Evolutionary conservation across 768 basidiomycete species (phyloP), one percentile per base, ranked within the genome.

Genomic region (Pisolithus sp.): DNA sequence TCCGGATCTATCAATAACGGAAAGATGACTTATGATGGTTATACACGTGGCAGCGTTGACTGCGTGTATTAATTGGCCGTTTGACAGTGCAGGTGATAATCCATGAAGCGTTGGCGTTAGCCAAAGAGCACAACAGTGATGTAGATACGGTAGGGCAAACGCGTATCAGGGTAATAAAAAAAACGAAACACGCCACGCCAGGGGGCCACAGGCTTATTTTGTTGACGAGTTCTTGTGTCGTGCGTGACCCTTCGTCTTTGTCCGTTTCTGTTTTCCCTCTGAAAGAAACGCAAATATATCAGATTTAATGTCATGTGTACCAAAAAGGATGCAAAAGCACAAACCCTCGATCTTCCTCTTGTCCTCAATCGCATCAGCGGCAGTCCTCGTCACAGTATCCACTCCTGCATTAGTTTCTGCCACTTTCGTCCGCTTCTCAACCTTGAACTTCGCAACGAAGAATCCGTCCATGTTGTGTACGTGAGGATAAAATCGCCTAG

Each of bases 391-490:
- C 37, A 39, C 52, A 30, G 60, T 63, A 24, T 50, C 52, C 2
- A 17, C 52, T n/a, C 46, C 64, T 46, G 62, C 69, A 13, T 69
- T 62, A 37, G 60, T 67, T 5, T 49, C 56, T 50, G 61, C 62
- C 34, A 52, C 62, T 71, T 88, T 93, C 45, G 72, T 64, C 53
- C 85, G 78, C 69, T 82, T 89, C 65, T 83, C 86, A n/a, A 98
- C 85, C 70, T 89, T 94, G 79, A 99, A 91, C 70, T 98, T 98
- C 53, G 95, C 95, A 50, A 98, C 94, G 68, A 80, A 99, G 78
- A 99, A 99, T 5, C 96, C 96, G 67, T 99, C 96, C 94, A 98
- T 96, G 71, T 99, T 99, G 72, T 97, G 94, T 60, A 96, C 93
- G 69, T 97, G 94, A 15, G 94, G 90, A 66, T 93, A 95, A 68